phyloP scores from a whole-genome alignment of 1,139 yeast genomes.

The Blastobotrys malaysiensis region DNA sequence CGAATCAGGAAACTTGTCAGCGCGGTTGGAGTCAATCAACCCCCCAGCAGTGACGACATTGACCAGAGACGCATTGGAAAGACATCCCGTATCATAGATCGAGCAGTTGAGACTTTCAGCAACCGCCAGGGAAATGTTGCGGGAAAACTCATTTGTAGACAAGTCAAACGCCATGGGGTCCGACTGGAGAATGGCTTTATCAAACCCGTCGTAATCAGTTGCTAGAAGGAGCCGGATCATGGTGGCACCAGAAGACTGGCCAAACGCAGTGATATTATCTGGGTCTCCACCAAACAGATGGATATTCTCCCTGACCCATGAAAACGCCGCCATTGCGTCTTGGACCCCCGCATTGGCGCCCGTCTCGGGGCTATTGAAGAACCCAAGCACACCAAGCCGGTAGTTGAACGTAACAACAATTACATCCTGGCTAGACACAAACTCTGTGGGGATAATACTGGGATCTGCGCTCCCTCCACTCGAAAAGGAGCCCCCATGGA shows the following conservation, averaged over 20 bases:
- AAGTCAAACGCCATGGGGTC: constrained; percentile 30
- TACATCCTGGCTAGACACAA: constrained; percentile 30
- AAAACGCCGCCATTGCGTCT: constrained; percentile 33
- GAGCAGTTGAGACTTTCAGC: background rate
- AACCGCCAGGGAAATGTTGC: background rate
- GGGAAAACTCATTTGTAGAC: constrained; percentile 15
- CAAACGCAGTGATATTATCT: constrained; percentile 32
- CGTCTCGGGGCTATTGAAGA: constrained; percentile 25
- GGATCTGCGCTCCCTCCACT: constrained; percentile 32
- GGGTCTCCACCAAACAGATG: constrained; percentile 36
- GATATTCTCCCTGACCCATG: constrained; percentile 37
- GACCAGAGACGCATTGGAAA: constrained; percentile 17
- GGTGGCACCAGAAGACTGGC: constrained; percentile 38
- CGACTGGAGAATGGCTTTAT: constrained; percentile 29
- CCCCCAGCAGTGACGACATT: constrained; percentile 14
- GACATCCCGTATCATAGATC: constrained; percentile 15
- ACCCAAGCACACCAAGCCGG: constrained; percentile 35
- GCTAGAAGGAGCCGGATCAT: constrained; percentile 26
- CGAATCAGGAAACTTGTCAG: constrained; percentile 5
- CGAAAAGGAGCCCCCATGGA: constrained; percentile 38
- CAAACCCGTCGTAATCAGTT: constrained; percentile 22
- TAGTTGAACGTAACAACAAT: constrained; percentile 37
- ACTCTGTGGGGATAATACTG: constrained; percentile 29
- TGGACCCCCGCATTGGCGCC: constrained; percentile 33
- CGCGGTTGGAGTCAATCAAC: constrained; percentile 15